phyloP scores from a whole-genome alignment of 1,284 basidiomycete genomes.

The Phaffia rhodozyma region DNA sequence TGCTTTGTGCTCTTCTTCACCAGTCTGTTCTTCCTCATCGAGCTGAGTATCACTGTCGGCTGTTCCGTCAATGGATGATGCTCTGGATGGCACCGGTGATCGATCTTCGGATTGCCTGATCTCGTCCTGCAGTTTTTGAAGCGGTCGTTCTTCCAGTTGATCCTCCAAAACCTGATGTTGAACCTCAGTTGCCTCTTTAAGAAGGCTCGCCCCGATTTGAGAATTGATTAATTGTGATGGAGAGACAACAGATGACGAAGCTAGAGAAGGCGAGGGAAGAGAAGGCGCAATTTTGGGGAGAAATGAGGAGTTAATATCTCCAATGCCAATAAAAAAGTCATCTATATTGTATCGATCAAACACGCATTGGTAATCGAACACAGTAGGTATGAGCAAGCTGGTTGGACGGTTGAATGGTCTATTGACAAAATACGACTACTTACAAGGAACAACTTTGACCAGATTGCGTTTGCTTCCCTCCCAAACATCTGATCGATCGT shows the following conservation, averaged over 20 bases:
- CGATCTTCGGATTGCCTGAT: conserved; percentile 32
- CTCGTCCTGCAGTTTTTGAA: conserved; percentile 78
- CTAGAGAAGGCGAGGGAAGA: conserved; percentile 23
- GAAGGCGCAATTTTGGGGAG: conserved; percentile 49
- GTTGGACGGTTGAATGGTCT: conserved; percentile 3
- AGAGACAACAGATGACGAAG: conserved; percentile 23
- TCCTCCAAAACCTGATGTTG: conserved; percentile 46
- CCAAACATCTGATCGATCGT: conserved; percentile 97
- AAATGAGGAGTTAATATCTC: conserved; percentile 92
- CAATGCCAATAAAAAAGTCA: conserved; percentile 97
- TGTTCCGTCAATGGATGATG: conserved; percentile 10
- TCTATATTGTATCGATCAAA: conserved; percentile 40
- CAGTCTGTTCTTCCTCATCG: conserved; percentile 26
- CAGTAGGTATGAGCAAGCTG: neutral
- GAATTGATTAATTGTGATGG: conserved; percentile 7
- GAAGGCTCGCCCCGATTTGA: neutral
- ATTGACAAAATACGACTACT: conserved; percentile 33
- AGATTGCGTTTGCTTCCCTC: conserved; percentile 71
- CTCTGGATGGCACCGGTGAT: neutral
- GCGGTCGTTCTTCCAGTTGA: conserved; percentile 69
- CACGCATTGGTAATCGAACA: fast-evolving
- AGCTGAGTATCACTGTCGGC: neutral
- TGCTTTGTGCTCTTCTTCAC: conserved; percentile 41
- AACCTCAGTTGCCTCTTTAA: neutral
- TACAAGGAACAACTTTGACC: conserved; percentile 91